These are phyloP conservation scores for Erodium chrysanthum DNA, from an alignment of 441 rosid genomes.

Conservation along the genomic window DNA sequence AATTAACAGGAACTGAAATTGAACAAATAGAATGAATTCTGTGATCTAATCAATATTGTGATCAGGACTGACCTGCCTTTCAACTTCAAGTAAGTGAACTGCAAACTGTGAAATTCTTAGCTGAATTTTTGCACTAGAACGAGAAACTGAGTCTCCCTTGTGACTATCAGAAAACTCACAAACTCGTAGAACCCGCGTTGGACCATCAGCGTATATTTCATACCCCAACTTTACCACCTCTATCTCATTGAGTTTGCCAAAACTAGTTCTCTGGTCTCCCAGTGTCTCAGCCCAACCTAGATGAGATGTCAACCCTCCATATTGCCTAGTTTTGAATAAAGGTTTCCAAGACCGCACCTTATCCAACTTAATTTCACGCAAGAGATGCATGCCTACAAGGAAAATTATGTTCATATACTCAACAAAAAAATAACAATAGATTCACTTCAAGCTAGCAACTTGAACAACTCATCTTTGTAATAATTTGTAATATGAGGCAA, in stretches of 20 bases:
- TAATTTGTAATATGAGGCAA: not conserved
- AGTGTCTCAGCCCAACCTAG: constrained; percentile 31
- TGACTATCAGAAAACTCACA: constrained; percentile 54
- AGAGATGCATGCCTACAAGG: constrained; percentile 48
- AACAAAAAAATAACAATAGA: not conserved
- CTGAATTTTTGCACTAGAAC: constrained; percentile 53
- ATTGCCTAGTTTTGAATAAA: constrained; percentile 48
- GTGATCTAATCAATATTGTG: constrained; percentile 2
- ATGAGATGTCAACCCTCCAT: constrained; percentile 49
- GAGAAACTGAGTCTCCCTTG: constrained; percentile 32
- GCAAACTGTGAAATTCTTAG: constrained; percentile 57
- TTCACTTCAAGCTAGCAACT: not conserved
- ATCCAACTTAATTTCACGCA: constrained; percentile 85
- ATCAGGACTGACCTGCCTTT: constrained; percentile 50
- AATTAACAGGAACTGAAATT: constrained; percentile 5
- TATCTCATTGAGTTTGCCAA: constrained; percentile 32
- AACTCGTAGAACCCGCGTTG: constrained; percentile 70
- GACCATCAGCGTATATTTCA: constrained; percentile 93
- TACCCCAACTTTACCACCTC: constrained; percentile 61
- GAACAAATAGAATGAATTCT: not conserved
- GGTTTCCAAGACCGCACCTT: constrained; percentile 94
- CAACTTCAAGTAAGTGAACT: constrained; percentile 63
- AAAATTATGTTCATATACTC: constrained; percentile 18
- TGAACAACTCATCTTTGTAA: not conserved
- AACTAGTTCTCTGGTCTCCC: constrained; percentile 33